A percentile compares a stretch with the other conserved stretches of the same genome.
These are phyloP conservation scores for Dillenia turbinata DNA, from an alignment of 164 flowering plant genomes.

Conservation along the genomic window DNA sequence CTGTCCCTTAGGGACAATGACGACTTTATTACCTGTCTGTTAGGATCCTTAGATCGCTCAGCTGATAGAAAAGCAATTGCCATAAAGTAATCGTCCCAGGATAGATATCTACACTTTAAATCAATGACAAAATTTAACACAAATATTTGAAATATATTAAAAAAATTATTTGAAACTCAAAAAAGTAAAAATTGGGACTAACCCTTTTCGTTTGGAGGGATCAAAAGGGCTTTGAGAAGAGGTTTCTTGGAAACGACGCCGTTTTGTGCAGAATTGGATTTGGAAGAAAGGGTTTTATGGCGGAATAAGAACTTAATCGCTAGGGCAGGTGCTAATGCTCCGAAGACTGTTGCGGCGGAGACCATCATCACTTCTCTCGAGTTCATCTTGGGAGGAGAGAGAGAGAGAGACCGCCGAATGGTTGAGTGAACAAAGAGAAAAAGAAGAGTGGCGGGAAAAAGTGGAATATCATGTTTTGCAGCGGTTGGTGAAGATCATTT, in stretches of 20 bases:
- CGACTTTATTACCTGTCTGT: constrained; percentile 64
- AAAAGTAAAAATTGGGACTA: background rate
- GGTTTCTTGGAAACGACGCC: constrained; percentile 10
- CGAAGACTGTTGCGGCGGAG: constrained; percentile 48
- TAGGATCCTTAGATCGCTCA: constrained; percentile 87
- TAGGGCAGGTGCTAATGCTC: constrained; percentile 49
- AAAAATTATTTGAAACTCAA: background rate
- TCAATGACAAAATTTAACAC: background rate
- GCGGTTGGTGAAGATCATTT: too few relatives aligned
- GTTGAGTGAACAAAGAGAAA: too few relatives aligned
- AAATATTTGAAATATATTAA: background rate
- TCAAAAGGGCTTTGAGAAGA: constrained; percentile 48
- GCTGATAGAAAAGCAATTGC: constrained; percentile 92
- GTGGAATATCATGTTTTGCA: too few relatives aligned
- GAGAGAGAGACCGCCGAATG: too few relatives aligned
- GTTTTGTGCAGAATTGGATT: constrained; percentile 8
- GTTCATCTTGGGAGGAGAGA: constrained; percentile 24
- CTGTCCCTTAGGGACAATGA: too few relatives aligned
- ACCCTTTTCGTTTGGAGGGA: constrained; percentile 77
- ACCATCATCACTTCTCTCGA: constrained; percentile 45
- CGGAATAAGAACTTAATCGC: constrained; percentile 36
- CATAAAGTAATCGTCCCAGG: constrained; percentile 99
- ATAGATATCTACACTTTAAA: constrained; percentile 51
- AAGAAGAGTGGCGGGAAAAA: too few relatives aligned
- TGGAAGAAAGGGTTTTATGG: constrained; percentile 17